A percentile compares a stretch with the other conserved stretches of the same genome.
These are phyloP conservation scores for Fraxinus angustifolia DNA, from an alignment of 305 asterid genomes.

Conservation along the genomic window DNA sequence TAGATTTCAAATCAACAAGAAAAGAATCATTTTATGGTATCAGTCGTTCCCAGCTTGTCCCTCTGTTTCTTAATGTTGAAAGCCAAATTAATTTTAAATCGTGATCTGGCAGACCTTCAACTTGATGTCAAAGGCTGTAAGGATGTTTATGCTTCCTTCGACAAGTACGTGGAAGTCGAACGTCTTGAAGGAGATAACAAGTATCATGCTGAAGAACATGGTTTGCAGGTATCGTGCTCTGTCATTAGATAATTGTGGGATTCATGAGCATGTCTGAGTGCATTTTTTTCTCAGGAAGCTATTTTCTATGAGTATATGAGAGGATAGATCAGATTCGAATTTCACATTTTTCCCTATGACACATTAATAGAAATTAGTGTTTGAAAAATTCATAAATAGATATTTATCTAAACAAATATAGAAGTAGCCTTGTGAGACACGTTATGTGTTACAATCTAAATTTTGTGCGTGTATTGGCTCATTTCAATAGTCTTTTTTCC, in stretches of 20 bases:
- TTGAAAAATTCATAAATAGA: neutral
- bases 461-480: constrained; percentile 11
- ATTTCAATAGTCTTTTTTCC: constrained; percentile 4
- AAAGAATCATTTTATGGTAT: constrained; percentile 94
- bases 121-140: constrained; percentile 93
- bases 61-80: neutral
- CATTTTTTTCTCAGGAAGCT: neutral
- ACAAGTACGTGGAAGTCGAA: constrained; percentile 93
- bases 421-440: neutral
- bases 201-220: constrained; percentile 85
- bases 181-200: constrained; percentile 92
- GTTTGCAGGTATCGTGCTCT: constrained; percentile 64
- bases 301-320: neutral
- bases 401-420: neutral
- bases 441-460: neutral
- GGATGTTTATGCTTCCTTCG: constrained; percentile 92
- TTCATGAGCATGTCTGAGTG: neutral
- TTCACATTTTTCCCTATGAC: neutral
- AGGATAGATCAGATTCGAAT: neutral
- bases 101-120: constrained; percentile 69
- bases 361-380: neutral
- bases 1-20: constrained; percentile 87
- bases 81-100: constrained; percentile 13
- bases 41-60: constrained; percentile 12
- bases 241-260: constrained; percentile 8